Conservation (phyloP, 768 basidiomycete species). For the Botryobasidium botryosum region DNA sequence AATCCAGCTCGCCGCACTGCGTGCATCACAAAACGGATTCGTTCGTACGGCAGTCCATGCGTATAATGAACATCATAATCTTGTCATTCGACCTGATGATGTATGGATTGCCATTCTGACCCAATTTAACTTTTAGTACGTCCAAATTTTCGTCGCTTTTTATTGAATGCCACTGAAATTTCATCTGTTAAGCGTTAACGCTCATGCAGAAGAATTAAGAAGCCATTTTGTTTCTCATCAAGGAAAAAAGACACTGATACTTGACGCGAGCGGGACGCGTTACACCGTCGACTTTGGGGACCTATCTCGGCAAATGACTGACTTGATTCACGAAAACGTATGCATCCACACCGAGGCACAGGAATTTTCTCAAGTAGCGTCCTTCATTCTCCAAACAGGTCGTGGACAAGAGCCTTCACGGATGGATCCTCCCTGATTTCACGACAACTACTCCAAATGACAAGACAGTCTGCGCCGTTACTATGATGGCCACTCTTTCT, state of each 20-base stretch:
- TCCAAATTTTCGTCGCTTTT: too few species aligned
- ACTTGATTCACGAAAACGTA: conserved; percentile 1
- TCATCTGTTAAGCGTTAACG: too few species aligned
- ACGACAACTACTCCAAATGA: neutral
- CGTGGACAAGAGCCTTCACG: neutral
- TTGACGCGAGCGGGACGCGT: conserved; percentile 14
- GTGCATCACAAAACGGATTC: too few species aligned
- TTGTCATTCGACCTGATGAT: neutral
- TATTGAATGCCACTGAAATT: too few species aligned
- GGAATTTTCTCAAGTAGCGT: neutral
- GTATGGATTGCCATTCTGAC: neutral
- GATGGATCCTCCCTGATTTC: neutral
- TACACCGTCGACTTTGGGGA: conserved; percentile 20
- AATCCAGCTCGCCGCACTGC: too few species aligned
- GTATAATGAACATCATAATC: neutral
- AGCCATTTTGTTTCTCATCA: conserved; percentile 22
- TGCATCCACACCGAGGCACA: neutral
- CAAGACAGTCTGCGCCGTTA: neutral
- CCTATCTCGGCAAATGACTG: conserved; percentile 14
- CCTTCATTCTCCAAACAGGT: neutral
- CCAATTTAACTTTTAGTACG: neutral
- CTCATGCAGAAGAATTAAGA: conserved; percentile 21
- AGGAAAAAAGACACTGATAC: conserved; percentile 19
- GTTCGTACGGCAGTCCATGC: neutral
- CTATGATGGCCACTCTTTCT: neutral